These are phyloP conservation scores for Talaromyces sp. DNA, from an alignment of 2,329 filamentous ascomycete genomes.

Conservation along the genomic window DNA sequence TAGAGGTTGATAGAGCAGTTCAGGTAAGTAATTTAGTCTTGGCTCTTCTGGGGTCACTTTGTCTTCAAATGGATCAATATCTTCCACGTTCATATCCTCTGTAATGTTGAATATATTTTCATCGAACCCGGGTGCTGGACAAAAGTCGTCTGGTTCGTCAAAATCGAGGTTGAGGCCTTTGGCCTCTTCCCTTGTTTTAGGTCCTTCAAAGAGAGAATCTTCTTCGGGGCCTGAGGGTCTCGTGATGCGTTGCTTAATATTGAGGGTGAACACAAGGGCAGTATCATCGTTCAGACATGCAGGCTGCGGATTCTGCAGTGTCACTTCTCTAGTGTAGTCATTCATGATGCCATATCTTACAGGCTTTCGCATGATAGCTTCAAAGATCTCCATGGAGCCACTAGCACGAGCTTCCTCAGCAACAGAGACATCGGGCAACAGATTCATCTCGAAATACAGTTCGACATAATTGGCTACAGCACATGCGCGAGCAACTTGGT, in stretches of 20 bases:
- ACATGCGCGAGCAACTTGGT: constrained; percentile 41
- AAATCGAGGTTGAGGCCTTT: background rate
- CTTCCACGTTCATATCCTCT: constrained; percentile 27
- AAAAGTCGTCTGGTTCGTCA: background rate
- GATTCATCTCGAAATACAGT: constrained; percentile 36
- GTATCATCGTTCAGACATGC: background rate
- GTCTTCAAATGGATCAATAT: constrained; percentile 14
- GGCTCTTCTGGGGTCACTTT: constrained; percentile 13
- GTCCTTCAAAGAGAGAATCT: background rate
- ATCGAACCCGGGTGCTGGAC: background rate
- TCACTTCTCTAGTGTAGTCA: constrained; percentile 29
- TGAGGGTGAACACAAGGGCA: background rate
- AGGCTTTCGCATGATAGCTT: constrained; percentile 28
- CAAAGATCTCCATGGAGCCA: constrained; percentile 27
- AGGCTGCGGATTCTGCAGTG: background rate
- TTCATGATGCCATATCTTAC: constrained; percentile 36
- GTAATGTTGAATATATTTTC: constrained; percentile 29
- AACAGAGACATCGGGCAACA: constrained; percentile 40
- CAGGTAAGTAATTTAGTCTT: background rate
- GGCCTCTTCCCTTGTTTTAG: background rate
- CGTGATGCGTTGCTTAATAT: background rate
- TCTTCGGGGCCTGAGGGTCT: background rate
- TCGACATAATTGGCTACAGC: constrained; percentile 38
- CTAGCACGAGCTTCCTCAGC: constrained; percentile 42
- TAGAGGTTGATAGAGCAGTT: constrained; percentile 30